Conservation (phyloP, 1,284 basidiomycete genomes). For the Kalmanozyma brasiliensis region DNA sequence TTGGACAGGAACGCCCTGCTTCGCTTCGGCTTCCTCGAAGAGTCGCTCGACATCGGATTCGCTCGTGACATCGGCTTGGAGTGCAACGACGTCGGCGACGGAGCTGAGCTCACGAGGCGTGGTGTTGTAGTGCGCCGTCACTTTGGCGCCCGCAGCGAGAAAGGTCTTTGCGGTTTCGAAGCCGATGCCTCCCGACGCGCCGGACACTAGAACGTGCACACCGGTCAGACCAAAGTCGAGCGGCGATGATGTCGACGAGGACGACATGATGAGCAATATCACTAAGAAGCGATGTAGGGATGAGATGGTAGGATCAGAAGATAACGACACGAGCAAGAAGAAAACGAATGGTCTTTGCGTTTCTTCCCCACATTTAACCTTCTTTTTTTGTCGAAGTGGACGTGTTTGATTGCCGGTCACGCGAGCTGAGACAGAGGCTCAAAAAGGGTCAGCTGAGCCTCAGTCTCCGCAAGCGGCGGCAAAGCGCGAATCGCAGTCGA, state of each 20-base stretch:
- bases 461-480: slow-evolving; percentile 2
- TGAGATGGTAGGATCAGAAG: too few species aligned
- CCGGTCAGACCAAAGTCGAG: slow-evolving; percentile 42
- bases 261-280: background rate
- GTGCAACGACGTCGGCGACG: slow-evolving; percentile 67
- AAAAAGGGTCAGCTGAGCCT: too few species aligned
- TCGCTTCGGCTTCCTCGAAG: slow-evolving; percentile 49
- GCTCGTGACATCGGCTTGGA: slow-evolving; percentile 74
- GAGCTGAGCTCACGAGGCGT: slow-evolving; percentile 70
- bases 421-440: background rate
- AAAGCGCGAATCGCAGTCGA: too few species aligned
- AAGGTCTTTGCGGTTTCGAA: slow-evolving; percentile 44
- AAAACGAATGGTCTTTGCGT: too few species aligned
- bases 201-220: slow-evolving; percentile 41
- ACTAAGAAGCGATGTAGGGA: too few species aligned
- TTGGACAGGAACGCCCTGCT: slow-evolving; percentile 68
- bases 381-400: background rate
- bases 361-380: background rate
- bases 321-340: too few species aligned
- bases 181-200: slow-evolving; percentile 47
- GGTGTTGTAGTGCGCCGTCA: slow-evolving; percentile 79
- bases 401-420: slow-evolving; percentile 5
- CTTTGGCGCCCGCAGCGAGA: slow-evolving; percentile 72
- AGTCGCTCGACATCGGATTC: slow-evolving; percentile 73
- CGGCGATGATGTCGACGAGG: slow-evolving; percentile 6